Base-by-base conservation (phyloP, 805 yeast species). In the Brettanomyces anomalus region DNA sequence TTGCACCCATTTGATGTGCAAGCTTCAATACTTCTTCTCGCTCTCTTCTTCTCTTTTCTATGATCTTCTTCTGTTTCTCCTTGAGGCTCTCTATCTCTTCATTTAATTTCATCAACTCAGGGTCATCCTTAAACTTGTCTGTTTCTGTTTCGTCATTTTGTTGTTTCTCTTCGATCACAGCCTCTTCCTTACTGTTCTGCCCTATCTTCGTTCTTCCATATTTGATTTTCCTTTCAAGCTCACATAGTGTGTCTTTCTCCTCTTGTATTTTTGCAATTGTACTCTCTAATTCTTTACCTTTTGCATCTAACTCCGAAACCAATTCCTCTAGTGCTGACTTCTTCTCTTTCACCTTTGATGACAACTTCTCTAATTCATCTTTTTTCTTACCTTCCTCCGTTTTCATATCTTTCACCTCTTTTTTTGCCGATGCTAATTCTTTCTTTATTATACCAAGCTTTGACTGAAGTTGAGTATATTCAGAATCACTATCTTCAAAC, bases 81-180 rank as follows among this genome's bases (percentile, higher is more conserved):
- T 45, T 41, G 33, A 47, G 36, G 34, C 31, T 4, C 10, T 15
- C 15, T 8, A 47, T 48, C 37, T 47, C 40, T 18, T 33, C 35
- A 36, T 48, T 43, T 10, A 48, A 37, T 4, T 41, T 32, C 5
- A 40, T 35, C 5, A 46, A 17, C 36, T 33, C 41, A n/a, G 44
- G 40, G n/a, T 34, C 13, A 17, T 4, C n/a, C 18, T 34, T 34
- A 16, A 34, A 34, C 18, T 34, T 16, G 6, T 34, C 32, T 26
- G 3, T 32, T n/a, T 31, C 37, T 8, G 20, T 16, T 10, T 26
- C 21, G 15, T 33, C 36, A 33, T 19, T 21, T 3, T 24, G 10
- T 20, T 7, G 14, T 13, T 21, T 11, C 3, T 18, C 24, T n/a
- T 40, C 20, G 21, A n/a, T n/a, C n/a, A n/a, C n/a, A n/a, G n/a